A percentile compares a stretch with the other conserved stretches of the same genome.
phyloP scores from a whole-genome alignment of 2,329 filamentous ascomycete genomes.

The Exophiala spinifera region DNA sequence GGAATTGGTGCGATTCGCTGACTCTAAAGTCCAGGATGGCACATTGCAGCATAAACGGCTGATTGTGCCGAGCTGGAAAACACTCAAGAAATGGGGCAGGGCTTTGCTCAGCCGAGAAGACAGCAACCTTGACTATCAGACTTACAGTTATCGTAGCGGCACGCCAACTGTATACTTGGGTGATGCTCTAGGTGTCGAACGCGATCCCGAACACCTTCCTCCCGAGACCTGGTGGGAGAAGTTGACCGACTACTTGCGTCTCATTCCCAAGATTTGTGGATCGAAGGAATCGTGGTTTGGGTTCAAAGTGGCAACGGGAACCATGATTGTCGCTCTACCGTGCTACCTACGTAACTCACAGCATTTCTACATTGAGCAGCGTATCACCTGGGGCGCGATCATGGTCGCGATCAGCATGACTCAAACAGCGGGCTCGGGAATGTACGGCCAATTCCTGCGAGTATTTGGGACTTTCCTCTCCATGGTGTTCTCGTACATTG shows the following conservation, averaged over 20 bases:
- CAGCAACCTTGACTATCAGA: slow-evolving; percentile 52
- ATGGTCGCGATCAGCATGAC: slow-evolving; percentile 71
- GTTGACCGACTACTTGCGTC: slow-evolving; percentile 61
- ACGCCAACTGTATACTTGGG: slow-evolving; percentile 60
- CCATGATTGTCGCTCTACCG: slow-evolving; percentile 68
- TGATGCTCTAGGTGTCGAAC: slow-evolving; percentile 46
- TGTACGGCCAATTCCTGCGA: slow-evolving; percentile 68
- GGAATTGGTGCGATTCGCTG: slow-evolving; percentile 64
- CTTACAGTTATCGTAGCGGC: slow-evolving; percentile 48
- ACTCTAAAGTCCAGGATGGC: slow-evolving; percentile 60
- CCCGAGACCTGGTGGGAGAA: slow-evolving; percentile 59
- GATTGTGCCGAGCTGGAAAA: slow-evolving; percentile 61
- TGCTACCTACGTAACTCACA: slow-evolving; percentile 63
- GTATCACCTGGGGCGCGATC: slow-evolving; percentile 76
- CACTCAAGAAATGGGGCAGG: slow-evolving; percentile 61
- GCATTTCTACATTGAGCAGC: slow-evolving; percentile 65
- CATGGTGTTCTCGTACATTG: slow-evolving; percentile 62
- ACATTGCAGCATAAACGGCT: slow-evolving; percentile 61
- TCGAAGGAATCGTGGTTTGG: slow-evolving; percentile 68
- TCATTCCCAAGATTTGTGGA: slow-evolving; percentile 58
- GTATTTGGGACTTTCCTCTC: slow-evolving; percentile 63
- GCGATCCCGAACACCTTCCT: slow-evolving; percentile 72
- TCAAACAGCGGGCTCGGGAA: slow-evolving; percentile 64
- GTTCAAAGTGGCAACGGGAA: slow-evolving; percentile 68
- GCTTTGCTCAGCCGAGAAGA: slow-evolving; percentile 53